Evolutionary conservation across 768 basidiomycete species (phyloP).

Genomic region (Coprinellus micaceus): DNA sequence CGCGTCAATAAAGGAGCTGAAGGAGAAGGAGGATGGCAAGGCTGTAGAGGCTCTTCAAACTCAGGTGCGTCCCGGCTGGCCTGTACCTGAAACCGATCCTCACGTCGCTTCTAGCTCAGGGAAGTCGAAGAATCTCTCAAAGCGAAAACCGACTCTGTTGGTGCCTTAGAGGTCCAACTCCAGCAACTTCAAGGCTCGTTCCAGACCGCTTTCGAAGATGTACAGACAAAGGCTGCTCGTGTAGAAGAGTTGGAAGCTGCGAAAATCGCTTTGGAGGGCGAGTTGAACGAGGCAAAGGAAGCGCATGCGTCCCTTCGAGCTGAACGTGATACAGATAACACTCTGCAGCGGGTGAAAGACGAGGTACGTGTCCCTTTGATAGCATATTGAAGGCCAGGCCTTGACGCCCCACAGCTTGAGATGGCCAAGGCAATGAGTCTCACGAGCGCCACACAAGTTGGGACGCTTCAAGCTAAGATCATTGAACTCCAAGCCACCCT

Average conservation of each 20-base stretch:
- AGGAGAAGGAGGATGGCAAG: slow-evolving; percentile 51
- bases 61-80: slow-evolving; percentile 41
- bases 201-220: slow-evolving; percentile 42
- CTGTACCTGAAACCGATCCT: background rate
- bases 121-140: slow-evolving; percentile 52
- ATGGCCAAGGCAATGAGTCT: slow-evolving; percentile 37
- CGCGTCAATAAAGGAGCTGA: slow-evolving; percentile 72
- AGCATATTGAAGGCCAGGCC: background rate
- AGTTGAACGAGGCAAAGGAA: slow-evolving; percentile 43
- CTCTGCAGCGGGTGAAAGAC: slow-evolving; percentile 46
- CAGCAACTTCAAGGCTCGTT: slow-evolving; percentile 48
- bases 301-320: slow-evolving; percentile 45
- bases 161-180: slow-evolving; percentile 52
- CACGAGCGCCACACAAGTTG: slow-evolving; percentile 43
- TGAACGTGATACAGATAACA: slow-evolving; percentile 46
- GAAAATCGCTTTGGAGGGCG: slow-evolving; percentile 45
- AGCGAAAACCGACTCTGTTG: slow-evolving; percentile 47
- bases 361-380: slow-evolving; percentile 48
- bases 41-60: slow-evolving; percentile 53
- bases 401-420: slow-evolving; percentile 42
- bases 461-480: slow-evolving; percentile 48
- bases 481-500: slow-evolving; percentile 50
- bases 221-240: slow-evolving; percentile 40
- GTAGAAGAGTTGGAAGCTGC: slow-evolving; percentile 45
- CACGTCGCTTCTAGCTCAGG: slow-evolving; percentile 44